Conservation (phyloP, 2,329 filamentous ascomycete species). For the Parastagonospora nodorum region DNA sequence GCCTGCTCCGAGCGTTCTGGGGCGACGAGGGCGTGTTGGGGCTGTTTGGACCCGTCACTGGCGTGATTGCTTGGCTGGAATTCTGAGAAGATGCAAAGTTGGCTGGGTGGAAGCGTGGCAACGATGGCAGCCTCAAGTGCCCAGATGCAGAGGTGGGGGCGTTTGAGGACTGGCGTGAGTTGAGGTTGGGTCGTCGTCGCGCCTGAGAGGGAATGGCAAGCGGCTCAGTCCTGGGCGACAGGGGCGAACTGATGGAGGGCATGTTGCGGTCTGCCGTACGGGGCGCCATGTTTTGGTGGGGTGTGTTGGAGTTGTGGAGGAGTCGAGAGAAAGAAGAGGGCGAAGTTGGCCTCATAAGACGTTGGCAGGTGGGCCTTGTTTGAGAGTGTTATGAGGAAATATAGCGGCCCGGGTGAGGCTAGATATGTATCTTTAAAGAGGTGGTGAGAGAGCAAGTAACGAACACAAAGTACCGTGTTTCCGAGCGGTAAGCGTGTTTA, state of each 20-base stretch:
- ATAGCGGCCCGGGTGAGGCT: slow-evolving; percentile 5
- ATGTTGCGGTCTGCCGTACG: slow-evolving; percentile 20
- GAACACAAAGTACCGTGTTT: slow-evolving; percentile 12
- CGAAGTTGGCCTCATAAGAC: slow-evolving; percentile 36
- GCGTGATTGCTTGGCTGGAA: slow-evolving; percentile 45
- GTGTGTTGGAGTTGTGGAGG: slow-evolving; percentile 21
- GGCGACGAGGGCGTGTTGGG: slow-evolving; percentile 53
- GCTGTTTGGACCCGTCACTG: slow-evolving; percentile 45
- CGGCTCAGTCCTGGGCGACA: slow-evolving; percentile 12
- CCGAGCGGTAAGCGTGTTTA: slow-evolving; percentile 24
- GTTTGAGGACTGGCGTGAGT: slow-evolving; percentile 42
- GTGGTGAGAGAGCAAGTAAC: slow-evolving; percentile 8
- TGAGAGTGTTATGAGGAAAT: slow-evolving; percentile 6
- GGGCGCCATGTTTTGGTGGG: slow-evolving; percentile 33
- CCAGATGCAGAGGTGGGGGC: slow-evolving; percentile 22
- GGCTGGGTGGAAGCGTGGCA: slow-evolving; percentile 59
- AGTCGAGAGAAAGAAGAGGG: slow-evolving; percentile 24
- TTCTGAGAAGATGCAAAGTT: slow-evolving; percentile 52
- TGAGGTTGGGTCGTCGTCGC: slow-evolving; percentile 37
- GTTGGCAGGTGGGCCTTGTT: slow-evolving; percentile 27
- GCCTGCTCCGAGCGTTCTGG: slow-evolving; percentile 45
- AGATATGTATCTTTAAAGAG: slow-evolving; percentile 9
- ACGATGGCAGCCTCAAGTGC: slow-evolving; percentile 53
- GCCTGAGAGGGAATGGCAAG: slow-evolving; percentile 42
- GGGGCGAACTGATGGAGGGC: not conserved